Conservation (phyloP, 1,139 yeast species). For the Pichia sp. region DNA sequence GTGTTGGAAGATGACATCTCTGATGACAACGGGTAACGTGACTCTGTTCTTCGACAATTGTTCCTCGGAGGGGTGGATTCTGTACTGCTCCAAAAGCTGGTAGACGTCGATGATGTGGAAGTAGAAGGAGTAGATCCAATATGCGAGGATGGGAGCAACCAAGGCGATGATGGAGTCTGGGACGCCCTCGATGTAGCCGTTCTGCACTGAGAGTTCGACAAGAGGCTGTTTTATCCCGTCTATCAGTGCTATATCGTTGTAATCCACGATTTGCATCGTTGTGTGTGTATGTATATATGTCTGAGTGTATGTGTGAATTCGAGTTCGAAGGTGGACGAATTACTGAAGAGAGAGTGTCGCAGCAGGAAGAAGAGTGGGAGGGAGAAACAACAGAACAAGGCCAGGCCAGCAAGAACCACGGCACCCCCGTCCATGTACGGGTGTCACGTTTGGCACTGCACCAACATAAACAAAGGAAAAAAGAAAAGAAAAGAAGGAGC, state of each 20-base stretch:
- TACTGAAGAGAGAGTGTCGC: too few relatives aligned
- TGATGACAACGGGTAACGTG: slow-evolving; percentile 59
- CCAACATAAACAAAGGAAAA: neutral
- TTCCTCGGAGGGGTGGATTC: slow-evolving; percentile 91
- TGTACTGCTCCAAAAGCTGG: slow-evolving; percentile 71
- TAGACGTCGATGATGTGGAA: slow-evolving; percentile 74
- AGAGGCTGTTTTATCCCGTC: slow-evolving; percentile 22
- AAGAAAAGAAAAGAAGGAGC: neutral
- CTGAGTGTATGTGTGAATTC: neutral
- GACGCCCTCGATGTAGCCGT: slow-evolving; percentile 49
- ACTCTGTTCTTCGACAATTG: slow-evolving; percentile 74
- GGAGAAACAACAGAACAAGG: neutral
- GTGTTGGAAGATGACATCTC: slow-evolving; percentile 84
- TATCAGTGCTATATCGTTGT: slow-evolving; percentile 22
- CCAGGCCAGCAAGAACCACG: neutral
- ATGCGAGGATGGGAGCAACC: slow-evolving; percentile 70
- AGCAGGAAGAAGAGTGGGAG: neutral
- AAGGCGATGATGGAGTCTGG: slow-evolving; percentile 75
- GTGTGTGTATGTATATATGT: neutral
- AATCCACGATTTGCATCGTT: slow-evolving; percentile 18
- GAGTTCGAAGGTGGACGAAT: too few relatives aligned
- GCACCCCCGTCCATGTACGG: neutral
- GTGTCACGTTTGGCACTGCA: neutral
- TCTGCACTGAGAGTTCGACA: slow-evolving; percentile 28
- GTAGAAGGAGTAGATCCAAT: slow-evolving; percentile 73